phyloP scores from a whole-genome alignment of 1,284 basidiomycete species.

The Trichosporon inkin region DNA sequence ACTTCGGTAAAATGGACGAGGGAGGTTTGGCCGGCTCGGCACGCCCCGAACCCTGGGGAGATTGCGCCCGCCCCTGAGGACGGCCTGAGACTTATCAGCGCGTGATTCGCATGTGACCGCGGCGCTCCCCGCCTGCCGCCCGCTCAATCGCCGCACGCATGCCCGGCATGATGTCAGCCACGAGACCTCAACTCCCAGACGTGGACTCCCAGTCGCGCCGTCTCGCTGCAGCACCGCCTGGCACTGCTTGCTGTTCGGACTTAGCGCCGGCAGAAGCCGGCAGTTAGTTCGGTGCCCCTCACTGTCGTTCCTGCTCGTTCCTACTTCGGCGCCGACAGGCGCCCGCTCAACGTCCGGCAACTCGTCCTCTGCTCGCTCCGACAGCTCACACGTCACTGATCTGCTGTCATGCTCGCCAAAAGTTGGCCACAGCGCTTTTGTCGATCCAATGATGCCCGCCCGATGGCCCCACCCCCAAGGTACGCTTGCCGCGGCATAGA shows the following conservation, averaged over 20 bases:
- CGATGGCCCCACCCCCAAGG: too few relatives aligned
- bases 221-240: too few relatives aligned
- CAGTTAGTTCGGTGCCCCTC: constrained; percentile 6
- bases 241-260: not conserved
- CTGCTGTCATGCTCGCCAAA: not conserved
- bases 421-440: not conserved
- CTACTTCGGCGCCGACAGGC: not conserved
- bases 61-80: too few relatives aligned
- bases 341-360: not conserved
- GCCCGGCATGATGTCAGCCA: not conserved
- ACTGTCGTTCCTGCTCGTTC: not conserved
- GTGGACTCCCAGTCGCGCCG: too few relatives aligned
- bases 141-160: not conserved
- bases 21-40: not conserved
- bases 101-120: constrained; percentile 8
- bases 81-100: not conserved
- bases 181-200: not conserved
- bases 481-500: too few relatives aligned
- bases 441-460: not conserved
- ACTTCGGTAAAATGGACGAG: not conserved
- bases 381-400: not conserved
- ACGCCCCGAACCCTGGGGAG: not conserved
- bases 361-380: not conserved
- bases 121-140: not conserved
- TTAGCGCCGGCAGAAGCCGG: not conserved